Base-by-base conservation (phyloP, 257 asterid species). In the Petunia axillaris region DNA sequence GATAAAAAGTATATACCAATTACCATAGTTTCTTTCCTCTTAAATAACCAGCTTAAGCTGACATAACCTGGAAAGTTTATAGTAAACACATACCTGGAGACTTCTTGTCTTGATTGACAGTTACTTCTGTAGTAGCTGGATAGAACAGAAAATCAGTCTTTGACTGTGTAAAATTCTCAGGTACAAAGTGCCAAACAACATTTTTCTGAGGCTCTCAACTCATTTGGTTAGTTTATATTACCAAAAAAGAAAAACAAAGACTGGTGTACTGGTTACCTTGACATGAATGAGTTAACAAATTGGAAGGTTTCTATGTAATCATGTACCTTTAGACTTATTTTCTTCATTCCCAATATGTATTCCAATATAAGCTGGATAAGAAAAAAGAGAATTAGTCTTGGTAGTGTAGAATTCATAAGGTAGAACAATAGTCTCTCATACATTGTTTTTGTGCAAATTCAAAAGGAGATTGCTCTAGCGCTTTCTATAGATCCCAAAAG, bases 371-470 rank as follows among this genome's bases (percentile, higher is more conserved):
- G 2, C 77, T 71, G 59, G 60, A 71, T 71, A 71, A 25, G 77
- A 71, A 50, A 48, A 71, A 25, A 10, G 43, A 48, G 4, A 67
- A 71, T 71, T 60, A 71, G 77, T 35, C 62, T 71, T 48, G 77
- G 60, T 71, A 48, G 35, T 71, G 44, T 71, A 48, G 11, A 71
- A 48, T 39, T 48, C 11, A 25, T 13, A 38, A 2, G 60, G 38
- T 14, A 63, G 38, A 15, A 48, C 44, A 0, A 71, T 44, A 48
- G 60, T 71, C 77, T 35, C 35, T 71, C 77, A 48, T 25, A 44
- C 76, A 44, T 40, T 8, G 39, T 16, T 0, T 46, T 46, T 8
- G 58, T 44, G 77, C 43, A 48, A 46, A 46, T 46, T 70, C 25
- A 10, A 70, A 0, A 48, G 43, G 77, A 70, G 0, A 46, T 70